Evolutionary conservation across 2,329 filamentous ascomycete genomes (phyloP).

Genomic region (Aspergillus alliaceus): DNA sequence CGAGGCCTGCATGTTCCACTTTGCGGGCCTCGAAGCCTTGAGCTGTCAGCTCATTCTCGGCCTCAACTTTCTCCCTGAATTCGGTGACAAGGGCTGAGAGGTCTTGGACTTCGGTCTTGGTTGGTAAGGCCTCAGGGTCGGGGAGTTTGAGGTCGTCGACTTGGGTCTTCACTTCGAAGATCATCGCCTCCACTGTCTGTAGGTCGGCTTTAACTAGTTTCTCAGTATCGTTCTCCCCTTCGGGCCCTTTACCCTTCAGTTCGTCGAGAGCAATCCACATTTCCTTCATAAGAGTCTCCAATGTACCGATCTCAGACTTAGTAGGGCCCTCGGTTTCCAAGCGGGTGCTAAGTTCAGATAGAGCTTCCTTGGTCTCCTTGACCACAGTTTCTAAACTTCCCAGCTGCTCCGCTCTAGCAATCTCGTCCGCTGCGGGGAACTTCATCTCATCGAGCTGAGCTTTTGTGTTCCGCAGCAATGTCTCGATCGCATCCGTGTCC

Average conservation of each 20-base stretch:
- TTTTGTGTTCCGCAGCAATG: constrained; percentile 85
- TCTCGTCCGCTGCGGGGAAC: constrained; percentile 63
- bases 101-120: constrained; percentile 72
- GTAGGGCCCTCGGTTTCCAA: constrained; percentile 68
- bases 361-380: constrained; percentile 71
- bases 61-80: constrained; percentile 62
- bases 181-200: constrained; percentile 75
- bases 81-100: constrained; percentile 72
- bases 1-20: constrained; percentile 75
- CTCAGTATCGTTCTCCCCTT: constrained; percentile 53
- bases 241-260: constrained; percentile 49
- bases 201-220: constrained; percentile 79
- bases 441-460: constrained; percentile 79
- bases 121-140: constrained; percentile 69
- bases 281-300: constrained; percentile 78
- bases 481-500: constrained; percentile 88
- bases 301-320: constrained; percentile 73
- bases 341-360: constrained; percentile 66
- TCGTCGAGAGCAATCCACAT: constrained; percentile 76
- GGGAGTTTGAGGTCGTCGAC: constrained; percentile 72
- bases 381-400: constrained; percentile 66
- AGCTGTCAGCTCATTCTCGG: constrained; percentile 70
- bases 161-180: constrained; percentile 79
- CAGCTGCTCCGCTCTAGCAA: constrained; percentile 63
- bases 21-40: constrained; percentile 83